These are phyloP conservation scores for Picea sitchensis DNA, from an alignment of 75 land plant species.

Conservation along the genomic window DNA sequence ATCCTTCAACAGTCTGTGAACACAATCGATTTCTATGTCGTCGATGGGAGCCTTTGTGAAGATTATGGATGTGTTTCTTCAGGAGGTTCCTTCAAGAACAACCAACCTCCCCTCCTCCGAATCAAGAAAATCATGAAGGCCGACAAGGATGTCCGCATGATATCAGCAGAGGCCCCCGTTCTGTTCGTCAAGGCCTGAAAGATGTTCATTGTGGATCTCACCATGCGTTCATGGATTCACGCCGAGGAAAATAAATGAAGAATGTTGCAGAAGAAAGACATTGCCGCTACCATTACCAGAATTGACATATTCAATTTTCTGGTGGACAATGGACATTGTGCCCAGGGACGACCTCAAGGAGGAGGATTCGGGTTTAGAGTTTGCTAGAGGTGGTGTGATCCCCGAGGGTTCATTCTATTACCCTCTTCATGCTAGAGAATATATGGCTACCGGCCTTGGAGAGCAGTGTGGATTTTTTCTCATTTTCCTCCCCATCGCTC, in stretches of 20 bases:
- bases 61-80: too few relatives aligned
- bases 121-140: conserved; percentile 88
- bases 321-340: conserved; percentile 48
- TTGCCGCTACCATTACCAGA: conserved; percentile 79
- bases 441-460: too few relatives aligned
- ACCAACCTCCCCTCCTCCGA: conserved; percentile 68
- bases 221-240: conserved; percentile 76
- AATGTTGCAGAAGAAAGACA: conserved; percentile 79
- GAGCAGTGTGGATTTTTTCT: too few relatives aligned
- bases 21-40: too few relatives aligned
- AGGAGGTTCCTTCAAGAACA: conserved; percentile 46
- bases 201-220: conserved; percentile 74
- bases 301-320: conserved; percentile 74
- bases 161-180: conserved; percentile 75
- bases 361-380: conserved; percentile 16
- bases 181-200: conserved; percentile 85
- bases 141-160: conserved; percentile 83
- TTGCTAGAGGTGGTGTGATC: conserved; percentile 3
- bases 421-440: too few relatives aligned
- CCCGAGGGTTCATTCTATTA: conserved; percentile 14
- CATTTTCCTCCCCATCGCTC: too few relatives aligned
- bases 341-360: conserved; percentile 72
- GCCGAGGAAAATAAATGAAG: conserved; percentile 87
- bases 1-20: too few relatives aligned
- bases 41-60: too few relatives aligned